Evolutionary conservation across 2,329 filamentous ascomycete species (phyloP).

Genomic region (Coniochaeta prunicola): DNA sequence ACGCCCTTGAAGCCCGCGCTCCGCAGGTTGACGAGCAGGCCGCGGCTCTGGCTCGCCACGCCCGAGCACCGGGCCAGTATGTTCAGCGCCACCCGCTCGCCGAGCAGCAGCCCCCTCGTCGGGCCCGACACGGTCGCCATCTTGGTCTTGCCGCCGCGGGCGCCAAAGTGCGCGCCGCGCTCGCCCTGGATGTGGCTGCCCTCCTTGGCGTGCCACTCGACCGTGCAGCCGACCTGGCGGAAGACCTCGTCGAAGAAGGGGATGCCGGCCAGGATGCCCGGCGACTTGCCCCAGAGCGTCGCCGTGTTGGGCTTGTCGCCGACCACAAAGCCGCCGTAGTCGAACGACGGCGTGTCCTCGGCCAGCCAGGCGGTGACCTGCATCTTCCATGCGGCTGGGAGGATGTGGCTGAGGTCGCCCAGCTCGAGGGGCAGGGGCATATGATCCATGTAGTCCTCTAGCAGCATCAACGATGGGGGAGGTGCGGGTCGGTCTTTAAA

Average conservation of each 20-base stretch:
- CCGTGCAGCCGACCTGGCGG: conserved; percentile 78
- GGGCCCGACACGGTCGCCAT: conserved; percentile 83
- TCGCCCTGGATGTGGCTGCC: conserved; percentile 59
- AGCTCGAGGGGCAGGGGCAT: conserved; percentile 21
- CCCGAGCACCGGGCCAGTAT: conserved; percentile 85
- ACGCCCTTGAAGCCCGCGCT: conserved; percentile 70
- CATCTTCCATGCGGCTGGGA: conserved; percentile 79
- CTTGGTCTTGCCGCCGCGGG: conserved; percentile 36
- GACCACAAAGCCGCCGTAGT: conserved; percentile 96
- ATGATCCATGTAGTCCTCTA: neutral
- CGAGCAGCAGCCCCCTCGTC: conserved; percentile 73
- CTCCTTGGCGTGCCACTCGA: conserved; percentile 80
- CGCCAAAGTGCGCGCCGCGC: conserved; percentile 11
- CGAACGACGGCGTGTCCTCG: conserved; percentile 93
- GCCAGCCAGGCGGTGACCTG: conserved; percentile 79
- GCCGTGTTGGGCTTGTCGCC: conserved; percentile 60
- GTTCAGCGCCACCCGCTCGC: conserved; percentile 89
- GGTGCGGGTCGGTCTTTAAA: neutral
- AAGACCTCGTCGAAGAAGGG: conserved; percentile 97
- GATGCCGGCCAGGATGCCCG: conserved; percentile 78
- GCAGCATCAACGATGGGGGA: neutral
- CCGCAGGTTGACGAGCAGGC: conserved; percentile 48
- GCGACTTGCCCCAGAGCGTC: conserved; percentile 62
- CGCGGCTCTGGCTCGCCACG: conserved; percentile 64
- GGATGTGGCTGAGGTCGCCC: conserved; percentile 56